These are phyloP conservation scores for Serpula lacrymans DNA, from an alignment of 768 basidiomycete species.

Conservation along the genomic window DNA sequence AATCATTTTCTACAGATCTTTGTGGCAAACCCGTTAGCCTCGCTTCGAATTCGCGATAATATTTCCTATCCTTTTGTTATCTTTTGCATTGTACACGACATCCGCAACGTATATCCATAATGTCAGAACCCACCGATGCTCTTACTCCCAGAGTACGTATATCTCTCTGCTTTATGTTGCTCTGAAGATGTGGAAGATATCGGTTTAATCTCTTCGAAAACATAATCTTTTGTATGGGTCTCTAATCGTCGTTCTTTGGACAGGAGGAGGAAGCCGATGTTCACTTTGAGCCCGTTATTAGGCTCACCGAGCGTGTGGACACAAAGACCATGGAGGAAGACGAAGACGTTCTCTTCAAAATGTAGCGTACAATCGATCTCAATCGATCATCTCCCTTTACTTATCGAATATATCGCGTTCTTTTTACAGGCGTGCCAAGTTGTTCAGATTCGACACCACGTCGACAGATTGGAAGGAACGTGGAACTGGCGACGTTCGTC, in stretches of 20 bases:
- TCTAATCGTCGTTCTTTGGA: no score
- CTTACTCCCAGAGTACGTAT: constrained; percentile 68
- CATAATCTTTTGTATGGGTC: no score
- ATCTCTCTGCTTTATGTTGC: constrained; percentile 1
- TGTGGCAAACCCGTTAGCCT: no score
- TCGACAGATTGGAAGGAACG: constrained; percentile 96
- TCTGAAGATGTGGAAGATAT: no score
- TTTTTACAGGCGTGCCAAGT: constrained; percentile 83
- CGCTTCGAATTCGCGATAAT: no score
- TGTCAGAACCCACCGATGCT: constrained; percentile 60
- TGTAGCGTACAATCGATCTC: no score
- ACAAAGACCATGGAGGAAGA: constrained; percentile 95
- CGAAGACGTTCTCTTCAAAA: constrained; percentile 91
- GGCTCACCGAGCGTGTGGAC: constrained; percentile 93
- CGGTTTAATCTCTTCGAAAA: no score
- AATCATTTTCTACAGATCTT: constrained; percentile 8
- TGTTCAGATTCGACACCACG: constrained; percentile 86
- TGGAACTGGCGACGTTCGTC: constrained; percentile 92
- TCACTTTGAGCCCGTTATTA: constrained; percentile 95
- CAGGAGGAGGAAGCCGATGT: constrained; percentile 78
- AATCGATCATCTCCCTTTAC: constrained; percentile 32
- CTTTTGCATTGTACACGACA: no score
- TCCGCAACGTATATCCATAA: no score
- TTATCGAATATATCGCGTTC: constrained; percentile 15
- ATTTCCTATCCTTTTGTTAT: no score